Base-by-base conservation (phyloP, 2,329 filamentous ascomycete genomes). In the Claviceps digitariae region DNA sequence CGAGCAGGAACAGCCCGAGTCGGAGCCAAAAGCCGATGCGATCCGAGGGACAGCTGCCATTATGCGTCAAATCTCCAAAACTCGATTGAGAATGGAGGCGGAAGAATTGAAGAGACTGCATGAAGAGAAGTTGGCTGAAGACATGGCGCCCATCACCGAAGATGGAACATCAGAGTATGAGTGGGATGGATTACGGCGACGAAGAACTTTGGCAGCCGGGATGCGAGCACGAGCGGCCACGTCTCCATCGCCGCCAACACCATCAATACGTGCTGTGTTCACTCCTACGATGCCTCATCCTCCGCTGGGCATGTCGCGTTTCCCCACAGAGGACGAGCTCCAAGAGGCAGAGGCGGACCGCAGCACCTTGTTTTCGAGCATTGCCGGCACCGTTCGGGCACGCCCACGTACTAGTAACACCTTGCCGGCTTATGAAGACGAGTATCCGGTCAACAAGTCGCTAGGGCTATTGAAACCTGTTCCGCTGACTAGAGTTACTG, bases 1-100 rank as follows among this genome's bases (percentile, higher is more conserved):
- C 48, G 88, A 96, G 62, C 89, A 95, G 64, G 89, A 95, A 66
- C 90, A 97, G 66, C 86, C 90, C n/a, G 93, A 98, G 68, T 86
- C 86, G 15, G 93, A 98, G 62, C 93, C 93, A 52, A 94, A 95
- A 65, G 93, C 93, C 15, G 93, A 98, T 67, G 90, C 93, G 10
- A 94, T 98, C 63, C 87, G 93, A 59, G 93, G 91, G 56, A 76
- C 91, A 17, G 90, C 88, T 7, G 89, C 90, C 48, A 89, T 98
- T 55, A 78, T 98, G 52, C 82, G 93, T 57, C 82, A 87, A 15
- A 76, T 98, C 50, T 96, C 90, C 0, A 76, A 76, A 12, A 77
- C 84, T 0, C 79, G 93, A 56, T 79, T 85, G 56, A 86, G 84
- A 64, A 86, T 86, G 74, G 88, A 97, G 66, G 75, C 82, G 8